Evolutionary conservation across 768 basidiomycete species (phyloP).

Genomic region (Pholiota conissans): DNA sequence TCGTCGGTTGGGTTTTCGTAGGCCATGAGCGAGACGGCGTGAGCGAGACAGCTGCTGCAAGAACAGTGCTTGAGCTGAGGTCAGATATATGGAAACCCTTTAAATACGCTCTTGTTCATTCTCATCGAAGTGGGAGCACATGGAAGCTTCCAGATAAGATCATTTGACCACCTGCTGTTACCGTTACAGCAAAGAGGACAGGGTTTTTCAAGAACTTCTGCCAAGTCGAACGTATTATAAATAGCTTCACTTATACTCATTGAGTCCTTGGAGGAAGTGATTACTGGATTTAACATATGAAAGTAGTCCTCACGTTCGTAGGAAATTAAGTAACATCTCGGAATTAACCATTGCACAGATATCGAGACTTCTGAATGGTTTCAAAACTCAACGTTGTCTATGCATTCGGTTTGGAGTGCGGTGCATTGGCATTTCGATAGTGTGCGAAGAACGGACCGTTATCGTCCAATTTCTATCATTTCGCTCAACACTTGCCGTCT

Average conservation of each 20-base stretch:
- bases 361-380: too few relatives aligned
- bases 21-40: not conserved
- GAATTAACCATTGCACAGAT: too few relatives aligned
- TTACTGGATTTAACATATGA: not conserved
- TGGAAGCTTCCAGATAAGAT: conserved; percentile 3
- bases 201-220: not conserved
- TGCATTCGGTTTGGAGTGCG: too few relatives aligned
- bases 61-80: not conserved
- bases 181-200: not conserved
- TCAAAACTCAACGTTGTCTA: too few relatives aligned
- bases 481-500: too few relatives aligned
- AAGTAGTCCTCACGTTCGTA: too few relatives aligned
- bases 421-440: too few relatives aligned
- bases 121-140: not conserved
- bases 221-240: not conserved
- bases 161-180: not conserved
- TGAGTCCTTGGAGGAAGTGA: too few relatives aligned
- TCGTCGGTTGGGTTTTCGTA: not conserved
- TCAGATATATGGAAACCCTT: not conserved
- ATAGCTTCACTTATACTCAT: not conserved
- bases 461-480: too few relatives aligned
- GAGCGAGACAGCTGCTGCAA: not conserved
- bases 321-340: too few relatives aligned
- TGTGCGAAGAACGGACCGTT: too few relatives aligned
- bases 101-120: not conserved